Evolutionary conservation across 1,139 yeast genomes (phyloP).

Genomic region (Yamadazyma jaroonii): DNA sequence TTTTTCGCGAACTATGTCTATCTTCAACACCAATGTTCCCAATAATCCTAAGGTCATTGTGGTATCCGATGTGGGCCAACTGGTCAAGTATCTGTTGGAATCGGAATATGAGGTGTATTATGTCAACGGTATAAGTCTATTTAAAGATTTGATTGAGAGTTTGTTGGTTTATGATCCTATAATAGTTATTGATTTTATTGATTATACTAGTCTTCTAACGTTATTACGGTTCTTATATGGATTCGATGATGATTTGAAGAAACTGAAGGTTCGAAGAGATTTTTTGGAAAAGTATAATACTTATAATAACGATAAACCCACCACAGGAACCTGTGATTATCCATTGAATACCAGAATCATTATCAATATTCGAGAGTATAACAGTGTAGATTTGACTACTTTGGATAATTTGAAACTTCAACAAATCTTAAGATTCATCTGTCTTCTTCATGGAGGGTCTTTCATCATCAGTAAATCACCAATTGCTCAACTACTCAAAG

Average conservation of each 20-base stretch:
- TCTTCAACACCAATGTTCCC: background rate
- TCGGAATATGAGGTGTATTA: constrained; percentile 3
- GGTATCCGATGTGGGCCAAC: background rate
- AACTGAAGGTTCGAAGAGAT: background rate
- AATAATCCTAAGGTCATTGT: constrained; percentile 2
- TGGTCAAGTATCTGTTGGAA: constrained; percentile 1
- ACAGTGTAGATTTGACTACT: constrained; percentile 11
- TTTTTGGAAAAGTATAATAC: background rate
- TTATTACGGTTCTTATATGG: constrained; percentile 1
- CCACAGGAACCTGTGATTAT: constrained; percentile 4
- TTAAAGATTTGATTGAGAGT: background rate
- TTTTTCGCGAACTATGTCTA: background rate
- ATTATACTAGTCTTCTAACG: constrained; percentile 1
- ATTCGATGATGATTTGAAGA: background rate
- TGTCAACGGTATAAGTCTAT: constrained; percentile 2
- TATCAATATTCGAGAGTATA: background rate
- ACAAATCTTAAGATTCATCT: constrained; percentile 49
- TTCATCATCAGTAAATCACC: constrained; percentile 16
- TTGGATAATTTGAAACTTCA: constrained; percentile 35
- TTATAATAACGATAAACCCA: constrained; percentile 3
- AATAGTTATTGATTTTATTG: constrained; percentile 2
- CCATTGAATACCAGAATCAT: constrained; percentile 4
- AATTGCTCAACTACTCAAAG: background rate
- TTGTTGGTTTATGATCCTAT: constrained; percentile 2
- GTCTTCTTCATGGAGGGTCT: constrained; percentile 42